Conservation (phyloP, 2,329 filamentous ascomycete species). For the Sporothrix pallida region DNA sequence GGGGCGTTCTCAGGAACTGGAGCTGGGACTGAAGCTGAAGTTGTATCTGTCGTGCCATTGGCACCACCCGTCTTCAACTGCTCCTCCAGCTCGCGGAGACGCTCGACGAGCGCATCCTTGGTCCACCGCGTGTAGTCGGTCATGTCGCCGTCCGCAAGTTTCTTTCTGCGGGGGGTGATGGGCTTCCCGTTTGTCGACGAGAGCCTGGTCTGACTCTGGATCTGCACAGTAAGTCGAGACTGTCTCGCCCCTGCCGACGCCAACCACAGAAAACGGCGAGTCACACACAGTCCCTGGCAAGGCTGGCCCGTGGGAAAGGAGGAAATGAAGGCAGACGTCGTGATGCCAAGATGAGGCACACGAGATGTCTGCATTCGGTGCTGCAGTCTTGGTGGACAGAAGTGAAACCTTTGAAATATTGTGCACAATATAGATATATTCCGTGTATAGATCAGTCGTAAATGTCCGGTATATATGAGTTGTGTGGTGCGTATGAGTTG, state of each 20-base stretch:
- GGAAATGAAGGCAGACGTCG: background rate
- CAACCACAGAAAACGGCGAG: too few species aligned
- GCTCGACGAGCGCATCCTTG: constrained; percentile 47
- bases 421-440: background rate
- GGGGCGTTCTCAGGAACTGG: too few species aligned
- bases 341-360: constrained; percentile 17
- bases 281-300: background rate
- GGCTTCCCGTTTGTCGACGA: too few species aligned
- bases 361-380: constrained; percentile 25
- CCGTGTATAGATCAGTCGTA: too few species aligned
- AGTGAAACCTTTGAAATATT: background rate
- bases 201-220: too few species aligned
- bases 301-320: background rate
- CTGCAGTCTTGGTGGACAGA: background rate
- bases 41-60: background rate
- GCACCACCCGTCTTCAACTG: background rate
- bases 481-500: too few species aligned
- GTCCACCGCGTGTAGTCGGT: constrained; percentile 39
- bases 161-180: background rate
- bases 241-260: background rate
- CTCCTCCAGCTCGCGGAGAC: constrained; percentile 38
- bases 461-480: too few species aligned
- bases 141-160: constrained; percentile 30
- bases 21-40: too few species aligned
- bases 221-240: too few species aligned